These are phyloP conservation scores for Gracilaria gracilis DNA, from an alignment of 23 red algal genomes.

Conservation along the genomic window DNA sequence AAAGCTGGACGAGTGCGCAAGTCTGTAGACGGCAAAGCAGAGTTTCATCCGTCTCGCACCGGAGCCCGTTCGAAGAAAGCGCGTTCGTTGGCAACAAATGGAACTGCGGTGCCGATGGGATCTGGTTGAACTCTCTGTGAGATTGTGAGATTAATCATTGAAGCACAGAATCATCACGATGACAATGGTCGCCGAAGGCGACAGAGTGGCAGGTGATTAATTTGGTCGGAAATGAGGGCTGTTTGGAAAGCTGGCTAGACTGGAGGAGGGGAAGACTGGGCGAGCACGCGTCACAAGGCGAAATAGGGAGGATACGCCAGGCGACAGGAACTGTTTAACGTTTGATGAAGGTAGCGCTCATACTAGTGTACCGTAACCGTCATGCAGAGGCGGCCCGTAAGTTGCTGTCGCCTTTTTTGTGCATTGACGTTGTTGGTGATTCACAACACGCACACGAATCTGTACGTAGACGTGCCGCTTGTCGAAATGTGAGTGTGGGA, in stretches of 20 bases:
- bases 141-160: neutral
- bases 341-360: neutral
- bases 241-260: neutral
- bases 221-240: neutral
- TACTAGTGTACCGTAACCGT: neutral
- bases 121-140: neutral
- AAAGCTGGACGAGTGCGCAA: conserved; percentile 45
- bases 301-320: neutral
- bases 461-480: neutral
- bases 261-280: neutral
- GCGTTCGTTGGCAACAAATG: neutral
- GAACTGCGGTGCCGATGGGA: neutral
- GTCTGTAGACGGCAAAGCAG: neutral
- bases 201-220: neutral
- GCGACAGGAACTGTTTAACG: neutral
- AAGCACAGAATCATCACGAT: neutral
- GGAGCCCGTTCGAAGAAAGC: neutral
- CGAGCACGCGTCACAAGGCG: neutral
- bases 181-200: neutral
- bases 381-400: neutral
- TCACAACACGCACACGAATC: neutral
- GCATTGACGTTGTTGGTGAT: neutral
- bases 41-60: neutral
- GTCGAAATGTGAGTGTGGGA: neutral
- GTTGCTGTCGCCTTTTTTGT: neutral